Conservation (phyloP, 495 filamentous ascomycete species). For the Thermochaetoides thermophila region DNA sequence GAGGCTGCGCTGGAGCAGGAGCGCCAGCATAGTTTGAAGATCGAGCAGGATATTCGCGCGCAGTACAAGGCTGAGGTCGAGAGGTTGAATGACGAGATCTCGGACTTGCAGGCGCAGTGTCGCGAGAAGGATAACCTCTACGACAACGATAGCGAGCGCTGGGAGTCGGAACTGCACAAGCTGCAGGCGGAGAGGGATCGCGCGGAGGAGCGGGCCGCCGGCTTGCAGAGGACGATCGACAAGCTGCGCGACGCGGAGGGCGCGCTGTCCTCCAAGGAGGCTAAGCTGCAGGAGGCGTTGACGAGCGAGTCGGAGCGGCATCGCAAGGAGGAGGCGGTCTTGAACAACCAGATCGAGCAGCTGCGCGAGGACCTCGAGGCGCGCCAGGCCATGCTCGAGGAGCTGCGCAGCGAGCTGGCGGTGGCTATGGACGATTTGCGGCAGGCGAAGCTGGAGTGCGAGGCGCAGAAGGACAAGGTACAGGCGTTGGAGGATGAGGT, state of each 20-base stretch:
- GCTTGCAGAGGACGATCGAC: constrained; percentile 59
- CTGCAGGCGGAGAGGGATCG: constrained; percentile 51
- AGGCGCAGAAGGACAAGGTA: constrained; percentile 48
- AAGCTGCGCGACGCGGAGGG: constrained; percentile 55
- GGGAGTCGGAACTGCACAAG: constrained; percentile 49
- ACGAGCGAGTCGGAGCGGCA: constrained; percentile 29
- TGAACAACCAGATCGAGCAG: constrained; percentile 30
- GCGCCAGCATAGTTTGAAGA: constrained; percentile 41
- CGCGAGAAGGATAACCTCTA: constrained; percentile 58
- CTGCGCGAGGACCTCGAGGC: constrained; percentile 31
- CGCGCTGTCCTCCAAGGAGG: constrained; percentile 48
- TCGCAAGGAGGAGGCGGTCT: constrained; percentile 22
- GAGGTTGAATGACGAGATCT: constrained; percentile 46
- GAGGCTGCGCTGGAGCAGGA: constrained; percentile 45
- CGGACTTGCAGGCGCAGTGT: constrained; percentile 54
- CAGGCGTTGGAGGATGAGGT: constrained; percentile 70
- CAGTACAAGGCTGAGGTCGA: constrained; percentile 52
- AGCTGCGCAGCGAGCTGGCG: constrained; percentile 35
- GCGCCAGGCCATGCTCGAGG: constrained; percentile 26
- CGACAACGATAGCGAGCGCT: constrained; percentile 54
- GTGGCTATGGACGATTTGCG: constrained; percentile 52
- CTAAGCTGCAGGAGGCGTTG: constrained; percentile 42
- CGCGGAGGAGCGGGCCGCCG: constrained; percentile 51
- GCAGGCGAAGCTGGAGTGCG: constrained; percentile 47
- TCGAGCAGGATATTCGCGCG: constrained; percentile 37